Percentiles rank a stretch among this genome's conserved stretches.
phyloP scores from a whole-genome alignment of 2,329 filamentous ascomycete genomes.

The Dendrostoma leiphaemia region DNA sequence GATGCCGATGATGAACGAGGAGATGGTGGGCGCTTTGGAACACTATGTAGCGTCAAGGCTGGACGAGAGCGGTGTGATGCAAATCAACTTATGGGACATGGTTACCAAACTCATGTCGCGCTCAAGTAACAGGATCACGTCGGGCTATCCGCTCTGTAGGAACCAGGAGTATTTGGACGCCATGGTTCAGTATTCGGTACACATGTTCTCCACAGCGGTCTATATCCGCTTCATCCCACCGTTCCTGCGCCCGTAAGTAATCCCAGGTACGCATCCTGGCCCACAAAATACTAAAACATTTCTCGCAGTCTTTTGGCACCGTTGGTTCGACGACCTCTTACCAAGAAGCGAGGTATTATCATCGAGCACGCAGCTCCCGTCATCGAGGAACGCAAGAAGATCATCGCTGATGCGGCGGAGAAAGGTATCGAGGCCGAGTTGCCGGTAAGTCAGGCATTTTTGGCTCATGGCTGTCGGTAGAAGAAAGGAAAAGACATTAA shows the following conservation, averaged over 20 bases:
- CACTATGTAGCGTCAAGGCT: not conserved
- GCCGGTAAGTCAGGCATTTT: not conserved
- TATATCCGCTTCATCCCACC: slow-evolving; percentile 1
- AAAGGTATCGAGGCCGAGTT: not conserved
- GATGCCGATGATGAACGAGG: slow-evolving; percentile 1
- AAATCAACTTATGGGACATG: slow-evolving; percentile 3
- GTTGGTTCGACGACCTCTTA: not conserved
- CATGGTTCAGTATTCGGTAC: not conserved
- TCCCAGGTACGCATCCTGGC: too few species aligned
- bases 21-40: not conserved
- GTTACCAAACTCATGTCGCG: not conserved
- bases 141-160: not conserved
- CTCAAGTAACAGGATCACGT: not conserved
- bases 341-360: not conserved
- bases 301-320: not conserved
- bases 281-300: not conserved
- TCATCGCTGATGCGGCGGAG: not conserved
- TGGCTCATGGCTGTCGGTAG: too few species aligned
- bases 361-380: not conserved
- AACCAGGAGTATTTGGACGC: slow-evolving; percentile 1
- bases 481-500: too few species aligned
- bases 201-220: not conserved
- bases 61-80: not conserved
- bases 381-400: not conserved
- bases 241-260: not conserved